These are phyloP conservation scores for Termitomyces sp. DNA, from an alignment of 768 basidiomycete genomes.

Conservation along the genomic window DNA sequence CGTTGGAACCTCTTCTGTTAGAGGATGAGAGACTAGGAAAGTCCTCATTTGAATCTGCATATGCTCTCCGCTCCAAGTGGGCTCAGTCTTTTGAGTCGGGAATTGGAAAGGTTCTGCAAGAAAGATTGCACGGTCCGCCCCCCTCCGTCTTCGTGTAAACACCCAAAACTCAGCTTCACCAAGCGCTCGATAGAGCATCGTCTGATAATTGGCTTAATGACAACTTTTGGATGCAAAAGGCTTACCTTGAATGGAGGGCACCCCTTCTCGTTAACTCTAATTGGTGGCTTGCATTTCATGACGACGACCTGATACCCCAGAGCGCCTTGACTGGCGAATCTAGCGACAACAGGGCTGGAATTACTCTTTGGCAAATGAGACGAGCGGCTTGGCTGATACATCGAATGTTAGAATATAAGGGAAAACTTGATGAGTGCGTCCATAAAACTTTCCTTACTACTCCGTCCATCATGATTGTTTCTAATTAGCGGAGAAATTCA, in stretches of 20 bases:
- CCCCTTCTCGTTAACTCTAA: slow-evolving; percentile 90
- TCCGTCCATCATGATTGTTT: slow-evolving; percentile 4
- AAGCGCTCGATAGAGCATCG: slow-evolving; percentile 78
- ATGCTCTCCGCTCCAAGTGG: slow-evolving; percentile 52
- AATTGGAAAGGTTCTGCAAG: slow-evolving; percentile 65
- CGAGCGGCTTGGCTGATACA: slow-evolving; percentile 79
- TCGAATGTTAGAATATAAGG: slow-evolving; percentile 71
- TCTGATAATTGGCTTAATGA: slow-evolving; percentile 95
- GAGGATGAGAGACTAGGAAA: slow-evolving; percentile 67
- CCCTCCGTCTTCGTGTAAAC: slow-evolving; percentile 5
- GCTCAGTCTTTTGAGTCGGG: slow-evolving; percentile 70
- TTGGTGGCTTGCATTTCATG: slow-evolving; percentile 89
- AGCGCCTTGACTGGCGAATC: slow-evolving; percentile 32
- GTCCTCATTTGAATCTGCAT: slow-evolving; percentile 44
- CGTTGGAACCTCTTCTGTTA: slow-evolving; percentile 73
- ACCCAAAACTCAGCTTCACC: slow-evolving; percentile 17
- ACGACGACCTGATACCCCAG: slow-evolving; percentile 64
- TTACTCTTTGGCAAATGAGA: slow-evolving; percentile 82
- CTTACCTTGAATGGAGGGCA: slow-evolving; percentile 85
- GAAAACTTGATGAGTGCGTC: slow-evolving; percentile 52
- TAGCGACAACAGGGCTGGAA: slow-evolving; percentile 34
- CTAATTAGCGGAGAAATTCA: slow-evolving; percentile 59
- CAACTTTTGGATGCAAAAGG: slow-evolving; percentile 85
- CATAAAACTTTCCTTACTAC: neutral
- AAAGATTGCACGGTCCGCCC: slow-evolving; percentile 64